phyloP scores from a whole-genome alignment of 1,284 basidiomycete genomes.

The Uromyces viciae-fabae region DNA sequence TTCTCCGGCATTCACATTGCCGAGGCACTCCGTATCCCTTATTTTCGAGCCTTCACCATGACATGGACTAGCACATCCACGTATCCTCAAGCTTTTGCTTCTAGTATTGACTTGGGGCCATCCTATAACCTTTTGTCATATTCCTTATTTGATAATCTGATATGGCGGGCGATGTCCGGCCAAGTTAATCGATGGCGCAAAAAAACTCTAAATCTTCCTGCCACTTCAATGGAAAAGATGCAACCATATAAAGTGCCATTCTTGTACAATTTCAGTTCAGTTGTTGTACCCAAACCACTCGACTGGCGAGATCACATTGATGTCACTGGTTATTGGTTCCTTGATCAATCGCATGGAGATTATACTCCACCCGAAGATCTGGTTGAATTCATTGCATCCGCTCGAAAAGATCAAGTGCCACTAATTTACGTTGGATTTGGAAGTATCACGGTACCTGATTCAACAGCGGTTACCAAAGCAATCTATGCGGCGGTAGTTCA shows the following conservation, averaged over 20 bases:
- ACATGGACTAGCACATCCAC: conserved; percentile 71
- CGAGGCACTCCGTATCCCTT: conserved; percentile 88
- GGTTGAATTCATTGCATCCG: conserved; percentile 73
- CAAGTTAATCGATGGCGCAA: conserved; percentile 93
- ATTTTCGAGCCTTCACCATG: conserved; percentile 76
- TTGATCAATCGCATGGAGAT: conserved; percentile 75
- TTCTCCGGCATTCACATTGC: conserved; percentile 98
- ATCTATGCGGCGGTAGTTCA: conserved; percentile 49
- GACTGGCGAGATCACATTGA: conserved; percentile 97
- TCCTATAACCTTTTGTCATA: conserved; percentile 62
- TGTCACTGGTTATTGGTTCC: conserved; percentile 80
- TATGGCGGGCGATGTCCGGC: conserved; percentile 63
- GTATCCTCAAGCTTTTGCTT: conserved; percentile 72
- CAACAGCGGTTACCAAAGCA: conserved; percentile 27
- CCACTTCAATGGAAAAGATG: conserved; percentile 70
- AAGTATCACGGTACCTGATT: conserved; percentile 54
- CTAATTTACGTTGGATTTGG: conserved; percentile 97
- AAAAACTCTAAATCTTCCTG: conserved; percentile 67
- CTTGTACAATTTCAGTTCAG: conserved; percentile 53
- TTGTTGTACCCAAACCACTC: conserved; percentile 76
- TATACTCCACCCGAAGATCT: conserved; percentile 81
- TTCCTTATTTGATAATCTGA: conserved; percentile 85
- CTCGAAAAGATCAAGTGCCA: conserved; percentile 72
- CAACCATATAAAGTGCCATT: conserved; percentile 48
- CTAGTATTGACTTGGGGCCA: conserved; percentile 47